Base-by-base conservation (phyloP, 495 filamentous ascomycete species). In the Tuber indicum region DNA sequence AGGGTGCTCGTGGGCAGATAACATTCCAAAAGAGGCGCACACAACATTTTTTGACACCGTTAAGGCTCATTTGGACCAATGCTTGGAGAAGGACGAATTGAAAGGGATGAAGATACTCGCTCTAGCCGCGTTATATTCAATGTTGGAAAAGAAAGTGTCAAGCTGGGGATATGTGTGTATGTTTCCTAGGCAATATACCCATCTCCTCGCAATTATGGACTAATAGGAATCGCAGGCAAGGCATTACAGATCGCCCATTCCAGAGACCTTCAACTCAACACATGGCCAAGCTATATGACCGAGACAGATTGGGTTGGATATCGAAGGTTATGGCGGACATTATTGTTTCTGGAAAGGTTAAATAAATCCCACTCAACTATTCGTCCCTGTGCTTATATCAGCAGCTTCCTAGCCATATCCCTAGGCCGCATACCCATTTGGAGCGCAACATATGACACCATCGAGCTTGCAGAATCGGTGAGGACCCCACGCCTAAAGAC, bases 281-380 rank as follows among this genome's bases (percentile, higher is more conserved):
- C 43, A 73, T 19, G 62, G 32, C 70, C 70, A 26, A 72, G 62
- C 17, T 41, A 76, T 42, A 76, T 76, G 52, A 23, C 42, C 21
- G 36, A 73, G 43, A 44, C 42, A 9, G 32, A 32, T 45, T 76
- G 75, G 75, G 16, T 76, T 42, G 70, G 70, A 17, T 43, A 72
- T 43, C 52, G 75, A 43, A 71, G 75, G 44, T 76, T 76, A 76
- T 76, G 75, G 75, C 71, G 70, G 49, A 76, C 75, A 46, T 76
- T 76, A 32, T 42, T 76, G 32, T 76, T 76, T 73, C 44, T 76
- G 1, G 75, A 76, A 41, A 76, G 69, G 75, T 76, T 49, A 72
- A 36, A 32, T 39, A 10, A 66, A n/a, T 72, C 46, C 52, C 52
- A 19, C n/a, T 26, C 36, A n/a, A n/a, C n/a, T 9, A 21, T 19